Evolutionary conservation across 2,329 filamentous ascomycete species (phyloP), one percentile per base, ranked within the genome.

Genomic region (Talaromyces verruculosus): DNA sequence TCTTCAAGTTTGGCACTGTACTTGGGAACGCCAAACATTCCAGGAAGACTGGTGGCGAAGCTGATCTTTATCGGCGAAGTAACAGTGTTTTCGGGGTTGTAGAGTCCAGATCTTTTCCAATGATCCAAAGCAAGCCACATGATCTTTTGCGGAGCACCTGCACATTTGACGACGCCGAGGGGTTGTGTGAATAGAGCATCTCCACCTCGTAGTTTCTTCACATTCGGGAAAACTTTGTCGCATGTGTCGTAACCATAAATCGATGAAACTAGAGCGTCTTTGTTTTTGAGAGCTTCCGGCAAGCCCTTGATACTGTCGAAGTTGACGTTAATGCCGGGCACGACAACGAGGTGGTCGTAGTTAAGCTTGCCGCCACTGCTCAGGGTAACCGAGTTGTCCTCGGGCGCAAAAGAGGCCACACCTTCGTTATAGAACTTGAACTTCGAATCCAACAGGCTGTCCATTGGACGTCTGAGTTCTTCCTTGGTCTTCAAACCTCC

Each of bases 341-440:
- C 87, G 0, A 90, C 87, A 39, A 90, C 81, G 1, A 90, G 81
- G 5, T 90, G 87, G 67, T 90, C 86, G 69, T 90, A 90, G 72
- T 73, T 80, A 55, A 90, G 69, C 71, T 79, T 83, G 70, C 85
- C 81, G 64, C 87, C 87, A 67, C 84, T 84, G 63, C 72, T 77
- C 1, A 89, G 81, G 0, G 82, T 85, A 61, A 90, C 75, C 1
- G 74, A 73, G 74, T 88, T 89, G 25, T 87, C 76, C 35, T 85
- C 82, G 0, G 88, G 88, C 0, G 79, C 67, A 63, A 90, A 85
- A 0, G 74, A 72, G 35, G 74, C 72, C 1, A 89, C 85, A 2
- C 75, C 73, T 1, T 83, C 76, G 66, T 82, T 80, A 79, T 90
- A 90, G 70, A 88, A 83, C 71, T 85, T 85, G 68, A 90, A 75